Evolutionary conservation across 306 rosid genomes (phyloP).

Genomic region (Luffa aegyptiaca): DNA sequence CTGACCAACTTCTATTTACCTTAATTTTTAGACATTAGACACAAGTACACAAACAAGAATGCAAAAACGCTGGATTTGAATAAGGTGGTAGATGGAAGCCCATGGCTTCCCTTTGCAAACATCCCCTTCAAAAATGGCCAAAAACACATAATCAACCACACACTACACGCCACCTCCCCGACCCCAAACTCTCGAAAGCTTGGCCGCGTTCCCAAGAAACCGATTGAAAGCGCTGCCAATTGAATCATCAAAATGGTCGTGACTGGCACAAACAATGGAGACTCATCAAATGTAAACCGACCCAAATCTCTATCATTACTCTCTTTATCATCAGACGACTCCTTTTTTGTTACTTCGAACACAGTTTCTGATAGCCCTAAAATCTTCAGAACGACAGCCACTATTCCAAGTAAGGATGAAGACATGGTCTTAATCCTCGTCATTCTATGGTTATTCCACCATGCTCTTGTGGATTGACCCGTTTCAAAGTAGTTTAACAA

Average conservation of each 20-base stretch:
- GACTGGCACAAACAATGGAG: constrained; percentile 41
- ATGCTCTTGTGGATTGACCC: constrained; percentile 32
- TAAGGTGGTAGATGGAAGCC: constrained; percentile 45
- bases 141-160: constrained; percentile 30
- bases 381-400: constrained; percentile 25
- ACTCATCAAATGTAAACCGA: constrained; percentile 37
- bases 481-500: constrained; percentile 22
- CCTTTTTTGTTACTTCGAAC: constrained; percentile 54
- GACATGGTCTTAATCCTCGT: constrained; percentile 24
- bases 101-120: constrained; percentile 40
- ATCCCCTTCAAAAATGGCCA: constrained; percentile 56
- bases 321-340: constrained; percentile 8
- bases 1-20: too few species aligned
- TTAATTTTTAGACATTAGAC: constrained; percentile 3
- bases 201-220: constrained; percentile 17
- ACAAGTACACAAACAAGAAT: constrained; percentile 24
- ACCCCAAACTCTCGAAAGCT: constrained; percentile 15
- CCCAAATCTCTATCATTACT: constrained; percentile 17
- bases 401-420: constrained; percentile 34
- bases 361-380: constrained; percentile 29
- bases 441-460: constrained; percentile 80
- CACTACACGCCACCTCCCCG: constrained; percentile 33
- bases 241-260: constrained; percentile 52
- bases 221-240: constrained; percentile 21
- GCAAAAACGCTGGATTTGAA: constrained; percentile 31